These are phyloP conservation scores for Ascochyta pisi DNA, from an alignment of 2,329 filamentous ascomycete species.

Conservation along the genomic window DNA sequence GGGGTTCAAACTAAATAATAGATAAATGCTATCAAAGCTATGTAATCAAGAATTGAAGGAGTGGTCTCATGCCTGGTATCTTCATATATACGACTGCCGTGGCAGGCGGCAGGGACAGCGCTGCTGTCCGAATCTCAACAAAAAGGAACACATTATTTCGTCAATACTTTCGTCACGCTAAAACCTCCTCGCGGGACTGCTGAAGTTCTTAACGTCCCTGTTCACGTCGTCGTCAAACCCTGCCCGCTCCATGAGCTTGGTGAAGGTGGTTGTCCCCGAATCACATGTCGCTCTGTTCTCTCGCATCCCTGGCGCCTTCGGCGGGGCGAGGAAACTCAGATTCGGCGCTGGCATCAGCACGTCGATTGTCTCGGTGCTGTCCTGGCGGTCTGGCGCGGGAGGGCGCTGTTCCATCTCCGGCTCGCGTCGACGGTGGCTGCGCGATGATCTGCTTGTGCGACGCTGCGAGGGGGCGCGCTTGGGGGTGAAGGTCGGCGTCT, in stretches of 20 bases:
- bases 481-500: constrained; percentile 38
- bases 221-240: constrained; percentile 46
- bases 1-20: neutral
- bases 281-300: constrained; percentile 43
- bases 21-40: constrained; percentile 16
- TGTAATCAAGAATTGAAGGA: constrained; percentile 12
- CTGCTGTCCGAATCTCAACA: constrained; percentile 1
- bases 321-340: constrained; percentile 41
- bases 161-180: neutral
- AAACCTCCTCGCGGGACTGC: constrained; percentile 19
- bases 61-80: constrained; percentile 17
- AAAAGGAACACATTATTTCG: constrained; percentile 4
- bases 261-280: constrained; percentile 48
- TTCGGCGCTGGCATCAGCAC: constrained; percentile 50
- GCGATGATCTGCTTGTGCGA: constrained; percentile 24
- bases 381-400: constrained; percentile 30
- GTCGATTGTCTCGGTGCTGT: constrained; percentile 54
- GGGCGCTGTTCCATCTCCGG: constrained; percentile 15
- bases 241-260: constrained; percentile 52
- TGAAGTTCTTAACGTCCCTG: constrained; percentile 38
- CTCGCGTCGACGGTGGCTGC: constrained; percentile 11
- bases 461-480: constrained; percentile 27
- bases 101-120: constrained; percentile 13
- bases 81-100: constrained; percentile 12
- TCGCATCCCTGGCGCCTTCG: constrained; percentile 40